Evolutionary conservation across 83 land plant genomes (phyloP), one percentile per base, ranked within the genome.

Genomic region (Picea mariana): DNA sequence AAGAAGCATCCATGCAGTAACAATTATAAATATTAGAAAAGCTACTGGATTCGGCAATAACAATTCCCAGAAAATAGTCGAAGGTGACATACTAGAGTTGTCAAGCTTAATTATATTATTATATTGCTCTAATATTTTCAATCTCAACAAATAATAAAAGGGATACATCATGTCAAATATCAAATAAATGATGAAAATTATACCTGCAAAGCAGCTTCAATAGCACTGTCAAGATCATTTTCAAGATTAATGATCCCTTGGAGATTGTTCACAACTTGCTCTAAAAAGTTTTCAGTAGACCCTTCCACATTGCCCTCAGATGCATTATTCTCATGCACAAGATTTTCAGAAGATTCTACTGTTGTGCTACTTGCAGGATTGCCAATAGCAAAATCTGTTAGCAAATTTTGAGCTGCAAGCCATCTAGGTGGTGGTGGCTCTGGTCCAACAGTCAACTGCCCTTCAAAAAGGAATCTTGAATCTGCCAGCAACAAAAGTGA

Each of bases 361-460:
- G 58, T 26, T 18, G 58, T 24, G 21, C n/a, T 55, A 20, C 77
- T 60, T 40, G 44, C 64, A 59, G 68, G 86, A 66, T 87, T 87
- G 27, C 79, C 73, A 26, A 87, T 21, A 20, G 87, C 83, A 44
- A 84, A 77, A 26, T 91, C 80, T 21, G 87, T 81, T 38, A 95
- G 62, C 18, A 91, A 52, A 83, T 89, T 89, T 63, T 89, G 88
- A 11, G 88, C 87, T 67, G 88, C 88, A 42, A 97, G 88, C 99
- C 99, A 97, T 11, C 85, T 87, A 31, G 99, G 98, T 60, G 79
- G 93, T 61, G 96, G 92, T 20, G 99, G 99, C 80, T 93, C 99
- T 11, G 89, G 82, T 59, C 87, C 98, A 61, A 97, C 95, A 11
- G 99, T 95, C 34, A 97, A 83, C 88, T 97, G 99, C 21, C 99